Evolutionary conservation across 106 monocot species (phyloP), one percentile per base, ranked within the genome.

Genomic region (Gastrodia elata): DNA sequence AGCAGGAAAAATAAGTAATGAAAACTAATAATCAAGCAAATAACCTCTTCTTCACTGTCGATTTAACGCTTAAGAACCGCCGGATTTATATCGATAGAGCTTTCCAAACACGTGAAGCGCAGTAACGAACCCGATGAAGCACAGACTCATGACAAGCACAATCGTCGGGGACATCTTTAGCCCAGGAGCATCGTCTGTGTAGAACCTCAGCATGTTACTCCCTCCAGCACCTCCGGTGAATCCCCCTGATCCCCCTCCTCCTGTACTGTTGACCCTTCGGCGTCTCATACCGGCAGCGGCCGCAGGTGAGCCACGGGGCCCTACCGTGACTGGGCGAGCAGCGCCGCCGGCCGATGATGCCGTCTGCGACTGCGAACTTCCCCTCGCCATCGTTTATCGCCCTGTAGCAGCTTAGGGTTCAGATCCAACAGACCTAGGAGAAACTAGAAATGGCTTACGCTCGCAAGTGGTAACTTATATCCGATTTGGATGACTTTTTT

Each of bases 71-170:
- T 18, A 40, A 25, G 69, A 69, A 18, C 69, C 38, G 39, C 69
- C 80, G 30, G 88, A 84, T 81, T 75, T 79, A 82, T 91, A 91
- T 68, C 91, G 91, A 58, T 94, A 91, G 73, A 94, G 82, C 83
- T 94, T 94, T 18, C 91, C 94, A 79, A 94, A 94, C 56, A 94
- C 86, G 77, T 94, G 94, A 57, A 94, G 88, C 11, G 84, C 86
- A 16, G 91, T 94, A 72, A 94, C 94, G 75, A 94, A 94, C 6
- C 91, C 88, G 73, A 94, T 94, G 84, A 94, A 94, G 86, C 88
- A 91, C n/a, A 94, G 75, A 39, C 91, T 91, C 94, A 94, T 94
- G 35, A 91, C 88, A 26, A 91, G 84, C 39, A 94, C 91, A 67
- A 91, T 80, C 41, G 91, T 94, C 8, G 94, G 94, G 26, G 88